A percentile compares a stretch with the other conserved stretches of the same genome.
Evolutionary conservation across 139 green algal genomes (phyloP).

Genomic region (Marvania coccoides): DNA sequence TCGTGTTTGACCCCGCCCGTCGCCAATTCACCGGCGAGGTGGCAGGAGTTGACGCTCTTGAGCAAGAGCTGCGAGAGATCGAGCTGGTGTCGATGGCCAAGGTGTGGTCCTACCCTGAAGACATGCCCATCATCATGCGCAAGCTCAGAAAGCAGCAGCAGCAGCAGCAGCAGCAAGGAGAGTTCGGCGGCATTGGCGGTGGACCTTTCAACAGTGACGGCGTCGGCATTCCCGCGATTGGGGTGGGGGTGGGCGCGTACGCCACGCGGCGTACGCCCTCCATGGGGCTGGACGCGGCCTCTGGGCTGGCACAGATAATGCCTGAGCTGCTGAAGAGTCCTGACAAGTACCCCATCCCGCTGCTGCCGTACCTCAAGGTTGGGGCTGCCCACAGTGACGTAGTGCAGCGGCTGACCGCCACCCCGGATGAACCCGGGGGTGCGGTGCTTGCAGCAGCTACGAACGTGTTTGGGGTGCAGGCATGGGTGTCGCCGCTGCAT

Average conservation of each 20-base stretch:
- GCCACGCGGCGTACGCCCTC: not conserved
- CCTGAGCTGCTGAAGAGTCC: not conserved
- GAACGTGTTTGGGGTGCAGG: slow-evolving; percentile 18
- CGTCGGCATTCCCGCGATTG: not conserved
- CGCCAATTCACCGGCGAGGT: slow-evolving; percentile 6
- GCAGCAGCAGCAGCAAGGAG: not conserved
- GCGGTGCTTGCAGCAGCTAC: not conserved
- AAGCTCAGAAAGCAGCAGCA: not conserved
- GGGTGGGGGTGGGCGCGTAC: not conserved
- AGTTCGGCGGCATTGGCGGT: not conserved
- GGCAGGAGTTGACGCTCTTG: slow-evolving; percentile 12
- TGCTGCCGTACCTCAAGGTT: slow-evolving; percentile 23
- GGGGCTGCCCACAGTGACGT: not conserved
- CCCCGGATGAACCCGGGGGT: slow-evolving; percentile 7
- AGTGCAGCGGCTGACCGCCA: slow-evolving; percentile 8
- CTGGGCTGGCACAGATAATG: not conserved
- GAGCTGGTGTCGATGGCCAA: slow-evolving; percentile 43
- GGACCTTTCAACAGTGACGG: not conserved
- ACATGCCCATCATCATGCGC: slow-evolving; percentile 34
- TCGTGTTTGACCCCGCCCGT: slow-evolving; percentile 14
- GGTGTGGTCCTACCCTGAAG: slow-evolving; percentile 51
- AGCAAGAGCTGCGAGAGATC: slow-evolving; percentile 10
- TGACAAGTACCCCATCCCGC: slow-evolving; percentile 19
- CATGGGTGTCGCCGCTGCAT: slow-evolving; percentile 41
- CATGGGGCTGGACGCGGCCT: not conserved